Evolutionary conservation across 2,329 filamentous ascomycete genomes (phyloP).

Genomic region (Geosmithia flava): DNA sequence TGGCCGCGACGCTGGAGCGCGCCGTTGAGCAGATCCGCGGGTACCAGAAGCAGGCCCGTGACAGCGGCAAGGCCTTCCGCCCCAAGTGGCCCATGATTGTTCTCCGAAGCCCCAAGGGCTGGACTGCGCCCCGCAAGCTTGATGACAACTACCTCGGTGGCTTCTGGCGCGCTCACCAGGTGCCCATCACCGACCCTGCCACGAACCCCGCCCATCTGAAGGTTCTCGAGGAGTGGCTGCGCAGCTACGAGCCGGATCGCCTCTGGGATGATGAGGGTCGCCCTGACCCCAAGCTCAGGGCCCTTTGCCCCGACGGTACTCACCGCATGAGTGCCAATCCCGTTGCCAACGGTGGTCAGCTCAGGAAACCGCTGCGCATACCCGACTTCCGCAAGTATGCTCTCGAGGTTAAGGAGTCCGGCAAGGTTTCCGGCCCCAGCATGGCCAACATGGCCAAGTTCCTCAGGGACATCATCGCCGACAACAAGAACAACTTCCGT

Average conservation of each 20-base stretch:
- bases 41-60: slow-evolving; percentile 60
- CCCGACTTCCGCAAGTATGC: slow-evolving; percentile 60
- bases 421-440: slow-evolving; percentile 39
- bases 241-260: slow-evolving; percentile 60
- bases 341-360: slow-evolving; percentile 57
- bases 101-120: slow-evolving; percentile 67
- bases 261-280: slow-evolving; percentile 54
- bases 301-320: slow-evolving; percentile 51
- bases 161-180: slow-evolving; percentile 71
- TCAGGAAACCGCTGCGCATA: slow-evolving; percentile 55
- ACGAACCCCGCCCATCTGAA: slow-evolving; percentile 55
- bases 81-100: slow-evolving; percentile 72
- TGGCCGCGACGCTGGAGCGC: slow-evolving; percentile 64
- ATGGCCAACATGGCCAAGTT: slow-evolving; percentile 61
- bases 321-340: slow-evolving; percentile 69
- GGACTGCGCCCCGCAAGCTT: slow-evolving; percentile 63
- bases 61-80: slow-evolving; percentile 55
- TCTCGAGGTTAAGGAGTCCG: slow-evolving; percentile 48
- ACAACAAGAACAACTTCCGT: slow-evolving; percentile 57
- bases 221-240: slow-evolving; percentile 65
- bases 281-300: slow-evolving; percentile 48
- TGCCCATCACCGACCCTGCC: slow-evolving; percentile 59
- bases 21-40: slow-evolving; percentile 57
- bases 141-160: slow-evolving; percentile 60
- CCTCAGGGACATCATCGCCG: slow-evolving; percentile 53